Evolutionary conservation across 2,329 filamentous ascomycete genomes (phyloP).

Genomic region (Sphaerulina populicola): DNA sequence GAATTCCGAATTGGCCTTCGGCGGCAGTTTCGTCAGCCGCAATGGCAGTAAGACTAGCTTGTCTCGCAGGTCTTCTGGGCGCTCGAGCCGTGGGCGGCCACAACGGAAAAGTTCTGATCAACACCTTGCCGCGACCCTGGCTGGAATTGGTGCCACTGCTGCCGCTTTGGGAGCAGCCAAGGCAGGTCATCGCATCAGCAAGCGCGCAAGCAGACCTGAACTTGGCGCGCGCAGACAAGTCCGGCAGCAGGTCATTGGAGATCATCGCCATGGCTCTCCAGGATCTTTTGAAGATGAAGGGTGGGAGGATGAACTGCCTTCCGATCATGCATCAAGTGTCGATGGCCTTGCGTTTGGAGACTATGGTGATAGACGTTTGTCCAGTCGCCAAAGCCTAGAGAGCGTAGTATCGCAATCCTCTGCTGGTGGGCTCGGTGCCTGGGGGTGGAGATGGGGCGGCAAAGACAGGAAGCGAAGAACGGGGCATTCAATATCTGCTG

Average conservation of each 20-base stretch:
- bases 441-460: conserved; percentile 54
- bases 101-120: conserved; percentile 38
- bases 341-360: conserved; percentile 56
- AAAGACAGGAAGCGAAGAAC: conserved; percentile 39
- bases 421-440: conserved; percentile 41
- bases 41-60: conserved; percentile 13
- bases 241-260: conserved; percentile 8
- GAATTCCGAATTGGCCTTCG: conserved; percentile 42
- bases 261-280: conserved; percentile 20
- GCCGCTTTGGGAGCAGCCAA: conserved; percentile 42
- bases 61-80: conserved; percentile 20
- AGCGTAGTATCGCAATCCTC: conserved; percentile 49
- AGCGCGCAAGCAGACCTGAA: conserved; percentile 23
- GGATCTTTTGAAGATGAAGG: conserved; percentile 44
- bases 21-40: conserved; percentile 29
- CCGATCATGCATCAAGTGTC: conserved; percentile 48
- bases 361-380: conserved; percentile 31
- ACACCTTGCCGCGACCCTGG: conserved; percentile 40
- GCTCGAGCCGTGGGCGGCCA: conserved; percentile 18
- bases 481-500: conserved; percentile 10
- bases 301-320: conserved; percentile 49
- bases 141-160: conserved; percentile 42
- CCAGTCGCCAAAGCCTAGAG: conserved; percentile 41
- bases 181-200: conserved; percentile 26
- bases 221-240: conserved; percentile 22